These are phyloP conservation scores for Debaryomyces subglobosus DNA, from an alignment of 1,139 yeast genomes.

Conservation along the genomic window DNA sequence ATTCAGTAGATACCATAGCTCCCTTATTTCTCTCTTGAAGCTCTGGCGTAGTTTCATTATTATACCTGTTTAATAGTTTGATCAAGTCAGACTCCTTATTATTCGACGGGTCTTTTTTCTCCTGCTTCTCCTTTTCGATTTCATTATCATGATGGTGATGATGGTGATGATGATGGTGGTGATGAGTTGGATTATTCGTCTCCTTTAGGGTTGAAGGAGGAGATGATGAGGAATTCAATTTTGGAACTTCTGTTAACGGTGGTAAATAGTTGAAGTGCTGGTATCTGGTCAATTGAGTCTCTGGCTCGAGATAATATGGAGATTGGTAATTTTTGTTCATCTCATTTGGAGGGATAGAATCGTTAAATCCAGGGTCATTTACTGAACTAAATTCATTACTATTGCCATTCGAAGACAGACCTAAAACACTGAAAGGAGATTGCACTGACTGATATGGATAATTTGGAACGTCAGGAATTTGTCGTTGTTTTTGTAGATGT, in stretches of 20 bases:
- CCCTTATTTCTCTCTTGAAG: conserved; percentile 6
- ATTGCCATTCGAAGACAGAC: neutral
- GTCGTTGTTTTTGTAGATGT: neutral
- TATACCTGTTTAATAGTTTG: conserved; percentile 37
- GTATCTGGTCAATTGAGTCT: conserved; percentile 57
- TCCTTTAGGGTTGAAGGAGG: conserved; percentile 21
- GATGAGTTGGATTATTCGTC: conserved; percentile 13
- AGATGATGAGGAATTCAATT: conserved; percentile 59
- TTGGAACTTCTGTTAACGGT: conserved; percentile 72
- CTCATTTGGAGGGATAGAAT: conserved; percentile 4
- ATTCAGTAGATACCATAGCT: conserved; percentile 9
- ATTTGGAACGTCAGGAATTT: neutral
- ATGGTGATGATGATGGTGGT: conserved; percentile 34
- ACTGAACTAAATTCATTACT: conserved; percentile 6
- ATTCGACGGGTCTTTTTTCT: neutral
- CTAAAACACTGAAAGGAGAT: conserved; percentile 10
- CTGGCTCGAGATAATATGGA: conserved; percentile 48
- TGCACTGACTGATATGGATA: conserved; percentile 5
- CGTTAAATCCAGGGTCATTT: neutral
- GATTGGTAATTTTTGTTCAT: conserved; percentile 10
- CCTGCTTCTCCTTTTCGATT: conserved; percentile 2
- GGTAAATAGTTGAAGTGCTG: conserved; percentile 77
- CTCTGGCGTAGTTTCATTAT: conserved; percentile 10
- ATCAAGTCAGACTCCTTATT: conserved; percentile 45
- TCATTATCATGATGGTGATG: conserved; percentile 27